Evolutionary conservation across 2,329 filamentous ascomycete species (phyloP), one percentile per base, ranked within the genome.

Genomic region (Phaeosphaeriaceae sp.): DNA sequence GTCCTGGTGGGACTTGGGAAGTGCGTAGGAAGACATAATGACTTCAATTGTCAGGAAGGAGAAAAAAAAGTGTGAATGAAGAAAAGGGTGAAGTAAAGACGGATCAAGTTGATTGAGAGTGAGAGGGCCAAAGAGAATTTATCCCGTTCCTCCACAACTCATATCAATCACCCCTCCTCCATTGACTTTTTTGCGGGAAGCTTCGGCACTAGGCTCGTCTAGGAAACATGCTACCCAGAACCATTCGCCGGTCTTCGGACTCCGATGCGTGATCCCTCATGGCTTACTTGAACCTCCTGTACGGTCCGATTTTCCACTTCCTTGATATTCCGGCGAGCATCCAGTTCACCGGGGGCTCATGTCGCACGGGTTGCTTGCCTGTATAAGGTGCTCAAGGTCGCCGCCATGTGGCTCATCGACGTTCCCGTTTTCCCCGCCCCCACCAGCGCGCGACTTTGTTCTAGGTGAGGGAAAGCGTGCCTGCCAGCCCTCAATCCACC

Each of bases 1-100:
- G 68, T 87, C 84, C 77, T 83, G 79, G 78, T 88, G 86, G 72
- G 83, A 79, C 74, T 84, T 76, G 54, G 86, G 81, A 47, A 88
- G 81, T 65, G 86, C 85, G 78, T 88, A 88, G 68, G 75, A 76
- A 53, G 72, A 66, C 71, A 74, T 74, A 45, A 23, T 63, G 52
- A 23, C 21, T 21, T 23, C 37, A 56, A 58, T 61, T 57, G 51
- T 28, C 12, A 33, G 29, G 16, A 20, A 35, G 9, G 23, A 26
- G 23, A n/a, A 35, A 48, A 38, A 17, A 30, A 45, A 33, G 39
- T 38, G 38, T 39, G 17, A 17, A 23, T 28, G 26, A 13, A 39
- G 38, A 46, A 32, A 39, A 46, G 30, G 41, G 23, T 32, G 34
- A 43, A 34, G 47, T 11, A 34, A 18, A 34, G 34, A 46, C 42